A percentile compares a stretch with the other conserved stretches of the same genome.
These are phyloP conservation scores for Glebionis coronaria DNA, from an alignment of 129 eudicot genomes.

Conservation along the genomic window DNA sequence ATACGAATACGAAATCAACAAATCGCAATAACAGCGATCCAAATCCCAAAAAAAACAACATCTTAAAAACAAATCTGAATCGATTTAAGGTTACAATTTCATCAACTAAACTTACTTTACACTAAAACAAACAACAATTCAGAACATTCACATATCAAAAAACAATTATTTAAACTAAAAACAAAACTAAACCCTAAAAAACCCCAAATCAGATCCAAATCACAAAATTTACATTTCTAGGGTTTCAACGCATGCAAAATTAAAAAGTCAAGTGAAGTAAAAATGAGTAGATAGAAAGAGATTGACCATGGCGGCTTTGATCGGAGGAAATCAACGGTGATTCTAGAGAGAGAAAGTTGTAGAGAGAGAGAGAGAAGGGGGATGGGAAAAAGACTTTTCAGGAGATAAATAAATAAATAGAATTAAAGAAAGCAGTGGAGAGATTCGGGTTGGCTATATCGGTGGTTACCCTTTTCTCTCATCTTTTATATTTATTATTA, in stretches of 20 bases:
- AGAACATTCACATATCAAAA: neutral
- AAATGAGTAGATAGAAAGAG: slow-evolving; percentile 1
- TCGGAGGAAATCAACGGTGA: slow-evolving; percentile 24
- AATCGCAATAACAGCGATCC: slow-evolving; percentile 13
- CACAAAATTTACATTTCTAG: too few relatives aligned
- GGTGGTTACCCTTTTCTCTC: neutral
- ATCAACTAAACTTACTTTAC: too few relatives aligned
- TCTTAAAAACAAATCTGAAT: slow-evolving; percentile 19
- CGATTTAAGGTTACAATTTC: slow-evolving; percentile 29
- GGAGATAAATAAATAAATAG: too few relatives aligned
- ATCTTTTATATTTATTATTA: neutral
- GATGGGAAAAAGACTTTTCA: neutral
- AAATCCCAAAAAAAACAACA: slow-evolving; percentile 2
- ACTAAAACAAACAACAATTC: slow-evolving; percentile 14
- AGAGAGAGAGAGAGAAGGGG: neutral
- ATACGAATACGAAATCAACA: neutral
- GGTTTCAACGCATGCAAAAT: slow-evolving; percentile 1
- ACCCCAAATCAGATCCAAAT: too few relatives aligned
- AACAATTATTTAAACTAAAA: too few relatives aligned
- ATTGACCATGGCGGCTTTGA: slow-evolving; percentile 34
- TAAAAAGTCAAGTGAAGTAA: slow-evolving; percentile 8
- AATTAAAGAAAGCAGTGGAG: too few relatives aligned
- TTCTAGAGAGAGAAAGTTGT: slow-evolving; percentile 27
- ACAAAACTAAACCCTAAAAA: neutral
- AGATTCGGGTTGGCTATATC: neutral